Percentiles rank a stretch among this genome's conserved stretches.
phyloP scores from a whole-genome alignment of 2,329 filamentous ascomycete genomes.

The Plectosphaerella plurivora region DNA sequence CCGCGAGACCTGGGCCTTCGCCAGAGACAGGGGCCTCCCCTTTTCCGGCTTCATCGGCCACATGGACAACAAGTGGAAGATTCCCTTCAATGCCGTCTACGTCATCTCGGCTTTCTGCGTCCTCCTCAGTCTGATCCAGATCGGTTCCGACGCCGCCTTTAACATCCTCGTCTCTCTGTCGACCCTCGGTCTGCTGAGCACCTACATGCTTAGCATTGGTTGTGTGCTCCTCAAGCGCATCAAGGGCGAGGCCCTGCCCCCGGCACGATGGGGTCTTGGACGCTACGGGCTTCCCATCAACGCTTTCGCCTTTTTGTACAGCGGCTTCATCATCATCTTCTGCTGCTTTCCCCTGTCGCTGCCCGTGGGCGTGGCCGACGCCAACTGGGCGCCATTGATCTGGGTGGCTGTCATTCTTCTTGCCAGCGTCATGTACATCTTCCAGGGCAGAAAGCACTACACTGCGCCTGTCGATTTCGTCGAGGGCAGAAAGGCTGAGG shows the following conservation, averaged over 20 bases:
- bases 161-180: constrained; percentile 28
- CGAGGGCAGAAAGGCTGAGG: constrained; percentile 1
- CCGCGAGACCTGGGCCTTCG: constrained; percentile 2
- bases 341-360: constrained; percentile 2
- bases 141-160: constrained; percentile 26
- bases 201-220: constrained; percentile 26
- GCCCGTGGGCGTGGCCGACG: background rate
- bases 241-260: constrained; percentile 23
- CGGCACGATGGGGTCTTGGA: constrained; percentile 30
- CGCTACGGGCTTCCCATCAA: constrained; percentile 32
- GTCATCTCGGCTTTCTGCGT: constrained; percentile 20
- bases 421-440: background rate
- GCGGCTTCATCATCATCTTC: constrained; percentile 14
- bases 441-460: background rate
- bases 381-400: constrained; percentile 2
- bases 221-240: constrained; percentile 28
- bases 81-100: constrained; percentile 26
- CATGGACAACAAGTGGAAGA: constrained; percentile 13
- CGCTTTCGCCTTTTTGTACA: constrained; percentile 16
- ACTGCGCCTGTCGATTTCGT: constrained; percentile 1
- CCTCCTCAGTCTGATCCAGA: constrained; percentile 25
- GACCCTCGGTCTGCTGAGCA: constrained; percentile 23
- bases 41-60: constrained; percentile 10
- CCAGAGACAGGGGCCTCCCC: constrained; percentile 6
- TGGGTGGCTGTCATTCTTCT: background rate